Base-by-base conservation (phyloP, 306 rosid genomes). In the Ormosia semicastrata region DNA sequence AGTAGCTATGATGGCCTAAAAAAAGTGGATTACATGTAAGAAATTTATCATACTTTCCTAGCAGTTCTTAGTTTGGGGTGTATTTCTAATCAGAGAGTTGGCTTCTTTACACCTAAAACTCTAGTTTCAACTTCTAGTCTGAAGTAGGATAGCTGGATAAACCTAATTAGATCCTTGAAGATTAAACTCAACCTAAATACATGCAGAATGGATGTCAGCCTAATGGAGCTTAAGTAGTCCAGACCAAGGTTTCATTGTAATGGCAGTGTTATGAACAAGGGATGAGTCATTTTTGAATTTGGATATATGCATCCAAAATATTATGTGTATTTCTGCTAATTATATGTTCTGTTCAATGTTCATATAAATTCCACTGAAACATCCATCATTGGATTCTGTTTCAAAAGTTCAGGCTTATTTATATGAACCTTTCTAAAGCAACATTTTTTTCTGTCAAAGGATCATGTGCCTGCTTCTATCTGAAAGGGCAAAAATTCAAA, bases 21-120 rank as follows among this genome's bases (percentile, higher is more conserved):
- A 53, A 24, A 80, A 0, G 60, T 56, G 37, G 58, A 81, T 9
- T 33, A 76, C 87, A 77, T 92, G 97, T 94, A 87, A 83, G 92
- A 49, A 54, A 80, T 54, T 50, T n/a, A 57, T 71, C 64, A 53
- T 8, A 66, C 29, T 65, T 44, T 54, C 67, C 9, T 14, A 29
- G 33, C 7, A 47, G 9, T 46, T 18, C 8, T 50, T 58, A 66
- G 56, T 68, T 82, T 69, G 60, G 7, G 8, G 0, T 49, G 15
- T 65, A 18, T 66, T 14, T 82, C 30, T 33, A 18, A 59, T 17
- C 50, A 65, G 37, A 39, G 0, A 56, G 14, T 78, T 44, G 47
- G 13, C 57, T 71, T 47, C 63, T 69, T 41, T 70, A 34, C n/a
- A 44, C 52, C 68, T n/a, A n/a, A 34, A 78, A 58, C 30, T 44